Evolutionary conservation across 1,284 basidiomycete species (phyloP).

Genomic region (Boletus mariae): DNA sequence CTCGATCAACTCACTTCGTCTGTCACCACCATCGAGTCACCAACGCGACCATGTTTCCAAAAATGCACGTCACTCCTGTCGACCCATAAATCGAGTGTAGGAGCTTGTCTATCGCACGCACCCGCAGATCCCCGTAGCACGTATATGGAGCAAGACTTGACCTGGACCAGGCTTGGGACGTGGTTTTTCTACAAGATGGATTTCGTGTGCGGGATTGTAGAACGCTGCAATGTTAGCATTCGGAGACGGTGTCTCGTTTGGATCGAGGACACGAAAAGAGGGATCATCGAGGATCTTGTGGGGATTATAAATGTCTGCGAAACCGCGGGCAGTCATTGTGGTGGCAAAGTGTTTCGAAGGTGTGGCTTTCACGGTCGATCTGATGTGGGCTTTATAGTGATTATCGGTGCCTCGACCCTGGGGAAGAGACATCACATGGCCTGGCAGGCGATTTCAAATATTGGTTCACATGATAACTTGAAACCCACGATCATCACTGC

Average conservation of each 20-base stretch:
- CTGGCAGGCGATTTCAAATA: background rate
- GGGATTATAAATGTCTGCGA: conserved; percentile 47
- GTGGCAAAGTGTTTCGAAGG: background rate
- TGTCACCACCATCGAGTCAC: conserved; percentile 63
- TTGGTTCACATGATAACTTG: background rate
- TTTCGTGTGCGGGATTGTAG: conserved; percentile 56
- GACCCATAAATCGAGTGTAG: background rate
- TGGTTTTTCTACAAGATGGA: conserved; percentile 60
- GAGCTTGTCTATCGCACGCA: conserved; percentile 19
- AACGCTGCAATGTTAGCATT: conserved; percentile 56
- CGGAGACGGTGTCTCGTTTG: conserved; percentile 43
- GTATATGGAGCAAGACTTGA: conserved; percentile 58
- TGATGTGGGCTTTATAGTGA: background rate
- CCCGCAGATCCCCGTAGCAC: conserved; percentile 66
- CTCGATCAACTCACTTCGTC: conserved; percentile 44
- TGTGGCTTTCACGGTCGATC: background rate
- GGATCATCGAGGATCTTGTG: conserved; percentile 51
- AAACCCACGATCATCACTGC: background rate
- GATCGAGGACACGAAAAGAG: conserved; percentile 45
- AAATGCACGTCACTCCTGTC: conserved; percentile 60
- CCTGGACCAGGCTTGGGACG: conserved; percentile 53
- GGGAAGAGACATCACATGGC: background rate
- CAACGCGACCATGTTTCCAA: conserved; percentile 62
- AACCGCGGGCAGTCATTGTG: conserved; percentile 25
- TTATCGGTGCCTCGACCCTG: background rate